Base-by-base conservation (phyloP, 441 rosid species). In the Codiaeum variegatum region DNA sequence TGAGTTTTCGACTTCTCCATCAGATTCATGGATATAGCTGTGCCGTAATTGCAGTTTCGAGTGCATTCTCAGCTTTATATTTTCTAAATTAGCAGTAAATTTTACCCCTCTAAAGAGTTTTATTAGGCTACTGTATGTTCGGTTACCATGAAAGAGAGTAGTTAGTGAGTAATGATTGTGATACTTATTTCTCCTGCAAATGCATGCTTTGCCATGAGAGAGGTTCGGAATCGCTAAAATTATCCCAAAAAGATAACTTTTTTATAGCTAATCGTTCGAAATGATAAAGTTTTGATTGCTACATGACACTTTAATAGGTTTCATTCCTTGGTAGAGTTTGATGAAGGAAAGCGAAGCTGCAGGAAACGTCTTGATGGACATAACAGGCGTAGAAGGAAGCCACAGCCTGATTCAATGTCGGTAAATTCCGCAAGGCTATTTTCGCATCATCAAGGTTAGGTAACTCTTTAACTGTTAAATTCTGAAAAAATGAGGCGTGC, bases 351-450 rank as follows among this genome's bases (percentile, higher is more conserved):
- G 79, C 75, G 96, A 79, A 90, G 96, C 85, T 90, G 93, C 79
- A 82, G 96, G 68, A 90, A 88, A 74, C 87, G 93, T 23, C 96
- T 90, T 11, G 96, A 90, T 70, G 93, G 96, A 54, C 96, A 90
- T 69, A 90, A 90, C 77, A 73, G 90, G 34, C 86, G 96, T 9
- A 77, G 96, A 52, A 87, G 96, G 77, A 90, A 88, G 83, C 82
- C 90, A 56, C 93, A 85, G 75, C 88, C 86, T 2, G 85, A 85
- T 73, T 69, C 89, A 46, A 51, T 82, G 24, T 74, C 85, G 67
- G 58, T 77, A 54, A 81, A 78, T 76, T 70, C 88, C 38, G 82
- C 85, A 60, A 81, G 83, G 58, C 79, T 86, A 74, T 78, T 81
- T 76, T 49, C 88, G 69, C 67, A 55, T 66, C 77, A 72, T 70